Conservation (phyloP, 257 asterid species). For the Solanum pennellii region DNA sequence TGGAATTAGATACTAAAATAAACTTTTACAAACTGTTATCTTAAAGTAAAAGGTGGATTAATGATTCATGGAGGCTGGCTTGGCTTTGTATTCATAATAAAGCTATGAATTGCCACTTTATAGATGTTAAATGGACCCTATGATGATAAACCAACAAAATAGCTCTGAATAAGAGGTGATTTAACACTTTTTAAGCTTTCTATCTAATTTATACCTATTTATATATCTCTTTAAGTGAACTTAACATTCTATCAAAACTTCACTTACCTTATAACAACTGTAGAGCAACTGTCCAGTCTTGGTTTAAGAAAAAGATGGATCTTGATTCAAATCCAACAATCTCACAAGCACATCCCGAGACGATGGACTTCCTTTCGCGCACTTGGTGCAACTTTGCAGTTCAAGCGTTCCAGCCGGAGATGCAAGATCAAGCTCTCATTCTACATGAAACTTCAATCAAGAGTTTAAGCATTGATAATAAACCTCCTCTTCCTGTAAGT, state of each 20-base stretch:
- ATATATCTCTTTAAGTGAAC: neutral
- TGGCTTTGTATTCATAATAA: neutral
- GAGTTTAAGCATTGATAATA: constrained; percentile 20
- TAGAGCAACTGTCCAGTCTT: neutral
- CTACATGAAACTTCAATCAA: constrained; percentile 33
- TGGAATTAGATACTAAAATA: constrained; percentile 19
- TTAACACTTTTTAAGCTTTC: neutral
- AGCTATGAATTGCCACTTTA: constrained; percentile 23
- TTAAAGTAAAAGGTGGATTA: neutral
- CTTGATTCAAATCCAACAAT: constrained; percentile 37
- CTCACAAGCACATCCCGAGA: constrained; percentile 91
- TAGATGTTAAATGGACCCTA: constrained; percentile 42
- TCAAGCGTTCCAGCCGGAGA: constrained; percentile 57
- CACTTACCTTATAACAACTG: constrained; percentile 16
- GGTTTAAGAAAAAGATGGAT: constrained; percentile 23
- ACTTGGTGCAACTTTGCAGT: constrained; percentile 86
- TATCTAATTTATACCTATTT: neutral
- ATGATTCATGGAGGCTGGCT: constrained; percentile 24
- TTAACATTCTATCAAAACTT: neutral
- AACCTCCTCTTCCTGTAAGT: constrained; percentile 42
- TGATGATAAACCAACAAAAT: constrained; percentile 1
- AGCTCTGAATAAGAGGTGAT: neutral
- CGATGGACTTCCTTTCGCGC: constrained; percentile 77
- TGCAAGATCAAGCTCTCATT: constrained; percentile 38
- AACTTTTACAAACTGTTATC: neutral